Base-by-base conservation (phyloP, 176 grass and related monocot genomes). In the Carex scoparia region DNA sequence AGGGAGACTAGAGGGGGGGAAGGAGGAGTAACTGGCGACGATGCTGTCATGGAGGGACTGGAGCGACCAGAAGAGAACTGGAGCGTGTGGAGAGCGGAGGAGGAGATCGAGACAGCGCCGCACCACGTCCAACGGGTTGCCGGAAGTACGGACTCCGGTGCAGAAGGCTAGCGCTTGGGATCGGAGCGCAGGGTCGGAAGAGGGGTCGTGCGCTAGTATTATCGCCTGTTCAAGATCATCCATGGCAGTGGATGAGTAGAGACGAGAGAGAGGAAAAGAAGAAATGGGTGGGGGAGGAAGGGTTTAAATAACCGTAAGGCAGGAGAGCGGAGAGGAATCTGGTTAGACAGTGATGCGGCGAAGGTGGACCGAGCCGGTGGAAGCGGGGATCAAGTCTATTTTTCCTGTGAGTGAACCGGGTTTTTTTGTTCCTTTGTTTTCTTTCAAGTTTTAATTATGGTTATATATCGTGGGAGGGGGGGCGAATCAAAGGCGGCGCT, bases 141-240 rank as follows among this genome's bases (percentile, higher is more conserved):
- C 86, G 69, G 89, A 90, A 69, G 83, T 78, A 84, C 91, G 94
- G 54, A 90, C 93, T 65, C 85, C 86, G 58, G 81, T 71, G 87
- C 96, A 99, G 91, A 90, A 94, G 81, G 87, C 88, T 57, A 99
- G 91, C 9, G 96, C 96, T 87, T 87, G 91, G 1, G 88, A 91
- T 51, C 90, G 93, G 85, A 99, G 87, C 8, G 89, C 44, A 5
- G 91, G 44, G 10, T 85, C 84, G 54, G 65, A 87, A 32, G 72
- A 80, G 31, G 88, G 88, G 61, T 99, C 93, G 79, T 91, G 91
- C 5, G 85, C 88, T 32, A 99, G 83, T 61, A 95, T 81, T 73
- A 99, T 99, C 85, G 93, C 96, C 89, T 90, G 85, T 89, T 99
- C 93, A 44, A 99, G 91, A 82, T 99, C 96, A 82, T 99, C 91